Evolutionary conservation across 192 early-diverging fungal species (phyloP).

Genomic region (Mortierella antarctica): DNA sequence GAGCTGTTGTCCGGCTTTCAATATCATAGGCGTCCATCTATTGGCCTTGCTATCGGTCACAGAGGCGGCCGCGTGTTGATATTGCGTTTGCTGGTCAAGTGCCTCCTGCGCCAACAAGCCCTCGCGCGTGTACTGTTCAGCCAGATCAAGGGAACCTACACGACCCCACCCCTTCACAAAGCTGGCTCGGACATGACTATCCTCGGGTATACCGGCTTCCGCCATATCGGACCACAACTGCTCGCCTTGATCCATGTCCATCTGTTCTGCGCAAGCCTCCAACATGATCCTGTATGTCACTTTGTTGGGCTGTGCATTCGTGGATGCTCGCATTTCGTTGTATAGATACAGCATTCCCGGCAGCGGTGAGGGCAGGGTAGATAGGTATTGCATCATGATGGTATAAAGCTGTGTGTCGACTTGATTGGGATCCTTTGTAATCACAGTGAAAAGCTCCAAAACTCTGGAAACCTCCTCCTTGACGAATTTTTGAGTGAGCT

Average conservation of each 20-base stretch:
- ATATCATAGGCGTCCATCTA: not conserved
- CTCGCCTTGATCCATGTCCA: slow-evolving; percentile 37
- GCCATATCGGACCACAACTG: slow-evolving; percentile 32
- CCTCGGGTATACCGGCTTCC: not conserved
- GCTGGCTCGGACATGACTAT: slow-evolving; percentile 27
- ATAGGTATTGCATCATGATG: slow-evolving; percentile 54
- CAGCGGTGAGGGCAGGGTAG: slow-evolving; percentile 37
- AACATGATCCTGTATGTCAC: slow-evolving; percentile 39
- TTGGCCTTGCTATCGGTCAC: too few relatives aligned
- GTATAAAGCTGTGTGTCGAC: slow-evolving; percentile 40
- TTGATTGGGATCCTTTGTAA: slow-evolving; percentile 19
- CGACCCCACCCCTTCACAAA: slow-evolving; percentile 41
- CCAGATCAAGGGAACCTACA: slow-evolving; percentile 12
- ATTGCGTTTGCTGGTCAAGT: not conserved
- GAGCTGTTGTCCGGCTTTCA: not conserved
- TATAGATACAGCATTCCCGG: slow-evolving; percentile 50
- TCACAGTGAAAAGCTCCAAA: slow-evolving; percentile 41
- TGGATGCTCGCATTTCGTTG: slow-evolving; percentile 26
- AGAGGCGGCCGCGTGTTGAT: not conserved
- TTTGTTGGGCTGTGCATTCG: slow-evolving; percentile 22
- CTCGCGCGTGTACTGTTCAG: slow-evolving; percentile 11
- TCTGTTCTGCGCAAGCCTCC: slow-evolving; percentile 49
- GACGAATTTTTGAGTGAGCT: slow-evolving; percentile 21
- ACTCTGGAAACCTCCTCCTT: slow-evolving; percentile 46
- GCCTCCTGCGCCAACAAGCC: slow-evolving; percentile 5